Base-by-base conservation (phyloP, 768 basidiomycete species). In the Tylopilus sp. region DNA sequence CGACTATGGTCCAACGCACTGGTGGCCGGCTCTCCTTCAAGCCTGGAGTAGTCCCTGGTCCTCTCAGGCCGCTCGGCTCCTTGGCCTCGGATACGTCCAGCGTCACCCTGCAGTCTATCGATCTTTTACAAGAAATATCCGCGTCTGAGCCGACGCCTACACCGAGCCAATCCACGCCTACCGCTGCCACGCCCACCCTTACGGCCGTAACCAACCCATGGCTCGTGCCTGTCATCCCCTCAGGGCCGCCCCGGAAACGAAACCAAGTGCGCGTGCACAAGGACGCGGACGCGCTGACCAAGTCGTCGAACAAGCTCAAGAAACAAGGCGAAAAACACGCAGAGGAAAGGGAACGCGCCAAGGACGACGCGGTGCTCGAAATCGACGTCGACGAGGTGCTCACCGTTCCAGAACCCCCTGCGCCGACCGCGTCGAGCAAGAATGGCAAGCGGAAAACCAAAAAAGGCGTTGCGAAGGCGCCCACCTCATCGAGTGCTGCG, bases 301-400 rank as follows among this genome's bases (percentile, higher is more conserved):
- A 91, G 64, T 84, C 87, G 3, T 84, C 84, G 59, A 83, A 86
- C 67, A 84, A 84, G 62, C 76, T 94, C 43, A 83, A 84, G 61
- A 96, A 92, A 62, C 73, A 78, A 40, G 70, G 67, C 16, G 72
- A 70, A 60, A 89, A 86, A 62, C 72, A 74, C 19, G 77, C 71
- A 3, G 85, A 82, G 22, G 84, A 80, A 42, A 77, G 76, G 54
- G 81, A 79, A 52, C 79, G 78, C 49, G 82, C 79, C 3, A 73
- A 74, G 56, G 89, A 91, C 41, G 94, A 98, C 59, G 89, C 87
- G 1, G 66, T 72, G 8, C 81, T 97, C 21, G 92, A 96, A 62
- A 89, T 98, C 53, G 80, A 84, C 46, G 24, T 55, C 0, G 45
- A 54, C 48, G 34, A 57, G 4, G 56, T 67, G 12, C 53, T 69